Evolutionary conservation across 257 asterid genomes (phyloP).

Genomic region (Voacanga thouarsii): DNA sequence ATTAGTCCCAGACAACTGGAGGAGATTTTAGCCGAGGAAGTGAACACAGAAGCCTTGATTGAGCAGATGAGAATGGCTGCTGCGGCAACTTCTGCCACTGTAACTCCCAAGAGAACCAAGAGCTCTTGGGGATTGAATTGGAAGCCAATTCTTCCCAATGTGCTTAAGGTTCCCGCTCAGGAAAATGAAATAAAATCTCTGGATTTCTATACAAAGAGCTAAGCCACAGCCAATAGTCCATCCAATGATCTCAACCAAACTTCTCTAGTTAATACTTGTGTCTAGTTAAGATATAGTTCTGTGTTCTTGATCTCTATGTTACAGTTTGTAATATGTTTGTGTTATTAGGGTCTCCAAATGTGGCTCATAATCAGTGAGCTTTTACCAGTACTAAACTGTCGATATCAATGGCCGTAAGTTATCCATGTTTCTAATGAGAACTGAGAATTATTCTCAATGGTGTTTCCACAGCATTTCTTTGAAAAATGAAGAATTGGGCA

Average conservation of each 20-base stretch:
- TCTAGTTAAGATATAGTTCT: not conserved
- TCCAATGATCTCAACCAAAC: not conserved
- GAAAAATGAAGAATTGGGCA: no score
- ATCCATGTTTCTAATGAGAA: not conserved
- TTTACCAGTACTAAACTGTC: not conserved
- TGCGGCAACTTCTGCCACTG: slow-evolving; percentile 22
- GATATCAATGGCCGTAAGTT: not conserved
- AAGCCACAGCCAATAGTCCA: no score
- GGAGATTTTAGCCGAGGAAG: slow-evolving; percentile 54
- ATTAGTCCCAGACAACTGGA: slow-evolving; percentile 48
- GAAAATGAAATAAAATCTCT: slow-evolving; percentile 11
- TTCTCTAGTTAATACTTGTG: not conserved
- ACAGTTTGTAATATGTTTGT: not conserved
- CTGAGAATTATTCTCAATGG: not conserved
- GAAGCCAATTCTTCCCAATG: slow-evolving; percentile 28
- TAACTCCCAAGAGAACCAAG: slow-evolving; percentile 19
- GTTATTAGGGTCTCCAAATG: not conserved
- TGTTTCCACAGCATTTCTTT: not conserved
- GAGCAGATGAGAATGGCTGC: slow-evolving; percentile 74
- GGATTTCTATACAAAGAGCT: slow-evolving; percentile 15
- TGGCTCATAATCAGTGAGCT: slow-evolving; percentile 11
- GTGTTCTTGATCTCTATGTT: not conserved
- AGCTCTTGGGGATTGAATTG: slow-evolving; percentile 32
- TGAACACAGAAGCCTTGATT: slow-evolving; percentile 56
- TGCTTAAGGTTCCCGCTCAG: slow-evolving; percentile 15